A percentile compares a stretch with the other conserved stretches of the same genome.
These are phyloP conservation scores for Ogataea angusta DNA, from an alignment of 805 yeast genomes.

Conservation along the genomic window DNA sequence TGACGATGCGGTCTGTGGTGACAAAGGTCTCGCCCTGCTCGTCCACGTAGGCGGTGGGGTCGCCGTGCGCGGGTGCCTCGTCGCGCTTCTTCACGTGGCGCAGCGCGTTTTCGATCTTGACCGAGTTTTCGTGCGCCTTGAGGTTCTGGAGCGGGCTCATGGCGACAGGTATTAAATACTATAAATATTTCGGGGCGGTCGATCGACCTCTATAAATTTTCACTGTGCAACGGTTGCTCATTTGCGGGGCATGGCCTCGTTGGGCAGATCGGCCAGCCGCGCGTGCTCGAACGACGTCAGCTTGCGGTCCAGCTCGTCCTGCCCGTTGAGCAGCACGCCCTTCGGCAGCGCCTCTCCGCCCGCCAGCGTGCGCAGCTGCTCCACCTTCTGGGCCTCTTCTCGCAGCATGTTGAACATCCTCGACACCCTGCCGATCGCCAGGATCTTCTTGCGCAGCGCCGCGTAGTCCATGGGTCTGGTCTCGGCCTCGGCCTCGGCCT, in stretches of 20 bases:
- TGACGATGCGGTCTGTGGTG: constrained; percentile 56
- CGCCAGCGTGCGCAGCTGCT: constrained; percentile 66
- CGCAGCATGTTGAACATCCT: constrained; percentile 87
- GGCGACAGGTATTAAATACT: not conserved
- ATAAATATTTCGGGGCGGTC: not conserved
- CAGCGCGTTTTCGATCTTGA: constrained; percentile 63
- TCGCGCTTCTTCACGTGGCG: constrained; percentile 52
- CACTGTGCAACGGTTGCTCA: not conserved
- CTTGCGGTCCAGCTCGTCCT: constrained; percentile 70
- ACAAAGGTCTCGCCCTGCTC: constrained; percentile 56
- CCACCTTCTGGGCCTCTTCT: constrained; percentile 83
- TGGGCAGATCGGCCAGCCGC: constrained; percentile 67
- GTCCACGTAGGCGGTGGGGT: constrained; percentile 45
- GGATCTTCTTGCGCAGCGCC: constrained; percentile 70
- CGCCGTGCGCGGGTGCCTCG: constrained; percentile 11
- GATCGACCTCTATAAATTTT: not conserved
- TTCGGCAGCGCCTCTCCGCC: constrained; percentile 72
- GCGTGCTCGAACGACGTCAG: constrained; percentile 81
- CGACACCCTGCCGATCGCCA: constrained; percentile 90
- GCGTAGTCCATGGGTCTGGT: constrained; percentile 31
- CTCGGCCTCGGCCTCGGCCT: not conserved
- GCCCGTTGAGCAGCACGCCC: constrained; percentile 80
- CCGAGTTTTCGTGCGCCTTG: constrained; percentile 41
- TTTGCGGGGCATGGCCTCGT: constrained; percentile 72
- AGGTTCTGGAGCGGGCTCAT: constrained; percentile 14